Evolutionary conservation across 805 yeast genomes (phyloP), one percentile per base, ranked within the genome.

Genomic region (Clavispora santaluciae): DNA sequence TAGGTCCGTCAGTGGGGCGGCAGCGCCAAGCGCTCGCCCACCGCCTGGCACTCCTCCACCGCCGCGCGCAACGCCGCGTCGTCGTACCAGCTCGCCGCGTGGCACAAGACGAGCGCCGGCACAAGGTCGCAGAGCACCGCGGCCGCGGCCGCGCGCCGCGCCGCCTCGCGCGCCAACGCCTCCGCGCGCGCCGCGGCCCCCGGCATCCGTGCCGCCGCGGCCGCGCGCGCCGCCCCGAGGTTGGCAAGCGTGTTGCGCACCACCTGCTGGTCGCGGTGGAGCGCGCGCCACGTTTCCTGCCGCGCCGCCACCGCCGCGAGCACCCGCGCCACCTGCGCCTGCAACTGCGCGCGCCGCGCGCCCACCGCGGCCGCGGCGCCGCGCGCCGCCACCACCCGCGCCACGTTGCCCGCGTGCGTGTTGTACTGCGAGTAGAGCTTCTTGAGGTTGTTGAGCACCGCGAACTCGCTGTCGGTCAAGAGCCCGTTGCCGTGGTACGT

Each of bases 41-140:
- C 36, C 2, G 47, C 49, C 38, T 57, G 64, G 40, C 68, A 59
- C 22, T 59, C 59, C 13, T 53, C 42, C 18, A 68, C 56, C 2
- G 66, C 54, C 2, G 47, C 50, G 22, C 48, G 44, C 24, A 66
- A 50, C 6, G 52, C 40, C 24, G 54, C 50, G 40, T 67, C 67
- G 13, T 55, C 50, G 43, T 55, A 62, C 73, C 73, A 68, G 46
- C 66, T 60, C 4, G 59, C 41, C 2, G 72, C 67, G 22, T 61
- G 53, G 36, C 64, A 58, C 22, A 58, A 48, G 6, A 67, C 51
- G n/a, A 66, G 49, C 21, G 54, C 48, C 1, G 68, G 68, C 16
- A 68, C 43, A 20, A 68, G 52, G 12, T 59, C 64, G 40, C 63
- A 49, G 8, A 60, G 24, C 34, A 54, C 49, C 11, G 54, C 30